A percentile compares a stretch with the other conserved stretches of the same genome.
Conservation (phyloP, 2,329 filamentous ascomycete genomes). For the Phyllosticta paracitricarpa region DNA sequence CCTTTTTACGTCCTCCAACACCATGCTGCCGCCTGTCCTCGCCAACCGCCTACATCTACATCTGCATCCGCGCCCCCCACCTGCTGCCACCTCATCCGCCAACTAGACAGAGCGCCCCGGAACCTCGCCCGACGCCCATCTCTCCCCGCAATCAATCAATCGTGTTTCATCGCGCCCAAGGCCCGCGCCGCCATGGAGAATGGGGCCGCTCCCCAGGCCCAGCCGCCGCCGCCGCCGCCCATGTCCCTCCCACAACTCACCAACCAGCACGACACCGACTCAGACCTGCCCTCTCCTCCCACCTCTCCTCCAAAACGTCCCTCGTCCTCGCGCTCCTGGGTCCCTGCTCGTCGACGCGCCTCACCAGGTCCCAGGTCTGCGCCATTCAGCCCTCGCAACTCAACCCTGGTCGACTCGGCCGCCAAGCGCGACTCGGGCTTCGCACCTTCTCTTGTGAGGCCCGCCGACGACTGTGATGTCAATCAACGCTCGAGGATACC, state of each 20-base stretch:
- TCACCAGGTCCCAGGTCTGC: slow-evolving; percentile 26
- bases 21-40: slow-evolving; percentile 4
- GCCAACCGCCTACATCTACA: background rate
- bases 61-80: background rate
- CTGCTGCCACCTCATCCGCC: background rate
- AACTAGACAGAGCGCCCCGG: slow-evolving; percentile 1
- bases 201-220: slow-evolving; percentile 3
- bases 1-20: slow-evolving; percentile 5
- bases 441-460: slow-evolving; percentile 20
- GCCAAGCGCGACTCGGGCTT: slow-evolving; percentile 31
- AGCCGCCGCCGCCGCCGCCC: background rate
- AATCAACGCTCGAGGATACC: slow-evolving; percentile 19
- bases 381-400: slow-evolving; percentile 18
- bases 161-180: slow-evolving; percentile 4
- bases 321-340: slow-evolving; percentile 15
- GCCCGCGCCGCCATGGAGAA: slow-evolving; percentile 7
- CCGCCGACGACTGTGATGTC: slow-evolving; percentile 19
- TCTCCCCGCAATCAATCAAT: slow-evolving; percentile 9
- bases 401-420: slow-evolving; percentile 23
- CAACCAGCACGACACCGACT: background rate
- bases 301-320: slow-evolving; percentile 1
- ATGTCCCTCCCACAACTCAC: background rate
- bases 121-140: background rate
- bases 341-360: slow-evolving; percentile 24
- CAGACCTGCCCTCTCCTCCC: background rate